Conservation (phyloP, 768 basidiomycete genomes). For the Coprinopsis cinerea region DNA sequence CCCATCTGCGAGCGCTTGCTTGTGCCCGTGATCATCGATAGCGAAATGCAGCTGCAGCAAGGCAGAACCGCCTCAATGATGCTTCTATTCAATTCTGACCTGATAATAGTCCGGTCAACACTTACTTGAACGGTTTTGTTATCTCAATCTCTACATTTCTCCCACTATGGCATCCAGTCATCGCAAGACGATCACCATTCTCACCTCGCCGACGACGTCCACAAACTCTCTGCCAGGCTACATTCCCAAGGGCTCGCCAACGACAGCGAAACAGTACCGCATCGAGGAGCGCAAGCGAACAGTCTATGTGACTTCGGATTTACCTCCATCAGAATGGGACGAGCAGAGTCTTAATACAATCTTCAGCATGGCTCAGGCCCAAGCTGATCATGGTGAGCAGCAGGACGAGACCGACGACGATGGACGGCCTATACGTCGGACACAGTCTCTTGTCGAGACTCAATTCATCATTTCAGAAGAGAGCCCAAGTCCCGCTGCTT, state of each 20-base stretch:
- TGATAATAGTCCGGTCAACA: too few species aligned
- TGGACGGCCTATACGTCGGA: slow-evolving; percentile 25
- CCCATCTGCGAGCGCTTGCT: background rate
- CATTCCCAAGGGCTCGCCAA: slow-evolving; percentile 21
- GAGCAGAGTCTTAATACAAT: slow-evolving; percentile 32
- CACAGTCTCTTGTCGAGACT: slow-evolving; percentile 25
- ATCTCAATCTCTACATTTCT: slow-evolving; percentile 2
- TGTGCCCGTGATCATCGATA: slow-evolving; percentile 8
- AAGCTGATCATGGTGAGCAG: slow-evolving; percentile 16
- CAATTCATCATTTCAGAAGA: slow-evolving; percentile 23
- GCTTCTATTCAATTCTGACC: too few species aligned
- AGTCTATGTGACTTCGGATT: slow-evolving; percentile 39
- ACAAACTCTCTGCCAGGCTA: slow-evolving; percentile 19
- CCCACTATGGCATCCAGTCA: slow-evolving; percentile 24
- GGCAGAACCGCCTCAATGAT: slow-evolving; percentile 7
- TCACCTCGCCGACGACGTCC: slow-evolving; percentile 26
- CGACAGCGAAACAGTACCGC: slow-evolving; percentile 35
- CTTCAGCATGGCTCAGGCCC: slow-evolving; percentile 31
- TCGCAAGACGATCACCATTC: slow-evolving; percentile 32
- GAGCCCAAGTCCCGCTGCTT: background rate
- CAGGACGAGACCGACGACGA: slow-evolving; percentile 19
- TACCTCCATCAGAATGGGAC: slow-evolving; percentile 38
- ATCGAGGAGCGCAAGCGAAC: slow-evolving; percentile 44
- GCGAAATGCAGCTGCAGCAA: slow-evolving; percentile 7
- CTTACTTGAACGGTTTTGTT: slow-evolving; percentile 1